Percentiles rank a stretch among this genome's conserved stretches.
Conservation (phyloP, 495 filamentous ascomycete species). For the Thozetella sp. region DNA sequence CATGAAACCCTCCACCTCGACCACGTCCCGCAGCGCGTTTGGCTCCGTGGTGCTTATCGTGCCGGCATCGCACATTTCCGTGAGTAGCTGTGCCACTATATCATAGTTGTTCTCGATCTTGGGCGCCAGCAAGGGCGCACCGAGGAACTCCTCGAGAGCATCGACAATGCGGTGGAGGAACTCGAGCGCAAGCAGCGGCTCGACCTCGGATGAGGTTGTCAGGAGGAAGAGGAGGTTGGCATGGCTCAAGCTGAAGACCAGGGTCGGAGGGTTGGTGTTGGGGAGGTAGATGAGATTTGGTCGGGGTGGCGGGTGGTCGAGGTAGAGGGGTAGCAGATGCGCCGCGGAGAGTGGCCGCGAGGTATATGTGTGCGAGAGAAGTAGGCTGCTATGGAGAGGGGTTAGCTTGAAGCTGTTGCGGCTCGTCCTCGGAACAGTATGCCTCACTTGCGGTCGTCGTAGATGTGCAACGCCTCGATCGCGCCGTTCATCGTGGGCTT, state of each 20-base stretch:
- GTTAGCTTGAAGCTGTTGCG: background rate
- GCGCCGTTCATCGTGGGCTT: slow-evolving; percentile 68
- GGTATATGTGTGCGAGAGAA: slow-evolving; percentile 61
- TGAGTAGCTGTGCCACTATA: slow-evolving; percentile 89
- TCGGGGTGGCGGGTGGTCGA: slow-evolving; percentile 78
- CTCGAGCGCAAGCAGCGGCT: slow-evolving; percentile 93
- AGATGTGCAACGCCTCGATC: slow-evolving; percentile 96
- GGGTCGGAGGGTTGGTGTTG: slow-evolving; percentile 79
- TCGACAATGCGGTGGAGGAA: slow-evolving; percentile 94
- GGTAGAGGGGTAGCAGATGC: slow-evolving; percentile 82
- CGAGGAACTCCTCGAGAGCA: slow-evolving; percentile 92
- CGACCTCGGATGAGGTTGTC: slow-evolving; percentile 79
- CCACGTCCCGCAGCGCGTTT: slow-evolving; percentile 88
- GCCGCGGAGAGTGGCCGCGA: slow-evolving; percentile 77
- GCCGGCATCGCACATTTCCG: slow-evolving; percentile 96
- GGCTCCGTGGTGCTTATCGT: slow-evolving; percentile 89
- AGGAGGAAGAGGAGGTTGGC: slow-evolving; percentile 87
- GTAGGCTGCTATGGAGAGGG: slow-evolving; percentile 26
- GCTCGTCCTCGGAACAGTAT: slow-evolving; percentile 7
- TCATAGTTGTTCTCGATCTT: slow-evolving; percentile 92
- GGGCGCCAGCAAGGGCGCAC: slow-evolving; percentile 78
- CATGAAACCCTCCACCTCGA: slow-evolving; percentile 87
- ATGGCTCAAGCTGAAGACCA: slow-evolving; percentile 85
- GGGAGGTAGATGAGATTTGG: slow-evolving; percentile 86
- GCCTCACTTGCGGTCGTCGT: slow-evolving; percentile 83